Percentiles rank a stretch among this genome's conserved stretches.
These are phyloP conservation scores for Tolypocladium inflatum DNA, from an alignment of 2,329 filamentous ascomycete species.

Conservation along the genomic window DNA sequence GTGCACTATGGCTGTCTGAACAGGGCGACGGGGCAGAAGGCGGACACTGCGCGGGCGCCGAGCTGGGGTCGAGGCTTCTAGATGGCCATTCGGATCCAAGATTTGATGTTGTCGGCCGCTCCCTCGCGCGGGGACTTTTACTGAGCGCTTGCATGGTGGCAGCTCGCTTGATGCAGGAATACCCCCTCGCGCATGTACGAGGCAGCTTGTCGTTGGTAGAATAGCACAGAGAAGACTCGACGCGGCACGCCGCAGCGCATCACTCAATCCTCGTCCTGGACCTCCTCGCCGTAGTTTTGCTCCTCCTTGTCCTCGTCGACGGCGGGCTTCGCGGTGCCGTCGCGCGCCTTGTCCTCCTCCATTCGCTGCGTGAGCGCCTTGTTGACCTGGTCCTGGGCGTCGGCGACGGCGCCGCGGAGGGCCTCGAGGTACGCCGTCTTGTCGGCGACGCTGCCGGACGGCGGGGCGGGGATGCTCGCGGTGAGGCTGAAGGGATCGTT, in stretches of 20 bases:
- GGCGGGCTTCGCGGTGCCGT: slow-evolving; percentile 19
- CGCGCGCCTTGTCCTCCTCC: slow-evolving; percentile 57
- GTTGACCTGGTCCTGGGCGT: slow-evolving; percentile 60
- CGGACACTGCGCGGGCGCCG: slow-evolving; percentile 20
- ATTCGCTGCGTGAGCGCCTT: slow-evolving; percentile 62
- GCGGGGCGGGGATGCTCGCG: slow-evolving; percentile 23
- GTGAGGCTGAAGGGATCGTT: slow-evolving; percentile 37
- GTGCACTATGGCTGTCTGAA: slow-evolving; percentile 74
- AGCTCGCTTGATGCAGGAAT: slow-evolving; percentile 15
- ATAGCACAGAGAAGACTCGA: background rate
- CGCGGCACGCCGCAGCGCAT: background rate
- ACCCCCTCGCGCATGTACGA: slow-evolving; percentile 8
- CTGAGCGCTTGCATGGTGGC: slow-evolving; percentile 10
- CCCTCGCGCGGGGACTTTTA: background rate
- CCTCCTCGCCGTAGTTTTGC: slow-evolving; percentile 80
- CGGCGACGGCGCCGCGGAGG: slow-evolving; percentile 46
- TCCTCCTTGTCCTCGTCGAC: slow-evolving; percentile 53
- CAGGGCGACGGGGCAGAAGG: slow-evolving; percentile 29
- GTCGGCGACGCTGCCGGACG: slow-evolving; percentile 27
- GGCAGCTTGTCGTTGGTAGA: background rate
- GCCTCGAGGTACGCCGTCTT: slow-evolving; percentile 51
- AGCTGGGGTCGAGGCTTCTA: slow-evolving; percentile 28
- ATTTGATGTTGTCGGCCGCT: slow-evolving; percentile 2
- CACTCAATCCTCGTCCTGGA: slow-evolving; percentile 52
- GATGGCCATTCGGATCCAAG: slow-evolving; percentile 7